phyloP scores from a whole-genome alignment of 768 basidiomycete genomes.

The Podaxis carcinomalis region DNA sequence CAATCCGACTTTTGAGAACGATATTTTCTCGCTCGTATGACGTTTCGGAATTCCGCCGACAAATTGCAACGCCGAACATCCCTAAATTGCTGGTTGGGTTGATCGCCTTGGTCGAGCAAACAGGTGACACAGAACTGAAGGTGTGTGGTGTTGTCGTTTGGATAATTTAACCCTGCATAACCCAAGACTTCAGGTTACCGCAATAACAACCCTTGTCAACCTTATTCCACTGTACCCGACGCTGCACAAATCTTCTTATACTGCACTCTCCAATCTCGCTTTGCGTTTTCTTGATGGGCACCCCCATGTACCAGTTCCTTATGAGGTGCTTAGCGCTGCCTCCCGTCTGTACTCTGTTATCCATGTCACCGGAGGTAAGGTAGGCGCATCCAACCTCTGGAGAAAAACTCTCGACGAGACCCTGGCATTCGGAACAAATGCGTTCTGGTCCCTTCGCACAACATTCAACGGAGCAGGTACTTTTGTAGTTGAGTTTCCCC shows the following conservation, averaged over 20 bases:
- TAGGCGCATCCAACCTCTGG: constrained; percentile 69
- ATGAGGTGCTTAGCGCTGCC: constrained; percentile 39
- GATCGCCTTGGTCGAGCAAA: constrained; percentile 50
- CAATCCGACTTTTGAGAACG: constrained; percentile 57
- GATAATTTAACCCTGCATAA: background rate
- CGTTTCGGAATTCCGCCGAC: constrained; percentile 78
- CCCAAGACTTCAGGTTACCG: constrained; percentile 31
- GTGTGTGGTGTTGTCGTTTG: constrained; percentile 28
- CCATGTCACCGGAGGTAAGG: constrained; percentile 75
- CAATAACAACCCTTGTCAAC: constrained; percentile 45
- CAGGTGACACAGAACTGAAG: constrained; percentile 46
- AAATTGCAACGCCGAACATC: constrained; percentile 66
- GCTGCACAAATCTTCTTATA: constrained; percentile 51
- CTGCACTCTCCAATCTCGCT: constrained; percentile 48
- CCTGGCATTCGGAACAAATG: constrained; percentile 59
- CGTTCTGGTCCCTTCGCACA: constrained; percentile 53
- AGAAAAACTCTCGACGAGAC: constrained; percentile 71
- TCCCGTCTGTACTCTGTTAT: constrained; percentile 58
- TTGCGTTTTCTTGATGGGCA: constrained; percentile 56
- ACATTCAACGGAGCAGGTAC: constrained; percentile 51
- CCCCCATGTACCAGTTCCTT: constrained; percentile 35
- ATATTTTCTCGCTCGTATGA: constrained; percentile 59
- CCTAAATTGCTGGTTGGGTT: constrained; percentile 65
- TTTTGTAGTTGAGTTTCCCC: constrained; percentile 7
- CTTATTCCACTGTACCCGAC: constrained; percentile 66